phyloP scores from a whole-genome alignment of 345 rosid species.

The Odontarrhena argentea region DNA sequence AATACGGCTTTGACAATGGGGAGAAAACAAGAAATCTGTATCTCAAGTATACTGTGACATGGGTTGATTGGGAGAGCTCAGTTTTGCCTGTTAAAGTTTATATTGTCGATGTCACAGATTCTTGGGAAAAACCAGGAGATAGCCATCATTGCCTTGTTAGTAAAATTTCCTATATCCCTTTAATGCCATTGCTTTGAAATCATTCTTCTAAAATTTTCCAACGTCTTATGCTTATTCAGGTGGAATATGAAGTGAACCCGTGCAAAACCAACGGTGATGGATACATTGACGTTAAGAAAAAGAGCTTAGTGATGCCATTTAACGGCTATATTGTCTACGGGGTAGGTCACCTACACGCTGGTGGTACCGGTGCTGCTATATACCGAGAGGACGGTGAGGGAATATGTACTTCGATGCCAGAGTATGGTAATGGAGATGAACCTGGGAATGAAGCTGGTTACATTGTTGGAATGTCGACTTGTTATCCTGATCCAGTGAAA shows the following conservation, averaged over 20 bases:
- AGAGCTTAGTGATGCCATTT: slow-evolving; percentile 58
- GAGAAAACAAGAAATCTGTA: slow-evolving; percentile 52
- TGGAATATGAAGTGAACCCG: slow-evolving; percentile 67
- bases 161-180: slow-evolving; percentile 11
- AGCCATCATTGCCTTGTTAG: slow-evolving; percentile 61
- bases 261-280: slow-evolving; percentile 40
- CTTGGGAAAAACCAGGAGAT: slow-evolving; percentile 45
- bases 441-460: slow-evolving; percentile 89
- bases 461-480: slow-evolving; percentile 89
- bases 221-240: slow-evolving; percentile 40
- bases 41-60: slow-evolving; percentile 66
- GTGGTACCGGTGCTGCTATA: slow-evolving; percentile 68
- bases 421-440: slow-evolving; percentile 71
- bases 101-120: slow-evolving; percentile 80
- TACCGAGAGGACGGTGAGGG: slow-evolving; percentile 72
- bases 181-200: background rate
- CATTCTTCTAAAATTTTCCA: background rate
- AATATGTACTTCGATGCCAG: slow-evolving; percentile 60
- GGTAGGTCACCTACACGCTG: slow-evolving; percentile 78
- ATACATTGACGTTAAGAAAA: slow-evolving; percentile 56
- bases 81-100: slow-evolving; percentile 67
- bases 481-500: slow-evolving; percentile 71
- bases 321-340: slow-evolving; percentile 81
- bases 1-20: slow-evolving; percentile 52
- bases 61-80: slow-evolving; percentile 70